Percentiles rank a stretch among this genome's conserved stretches.
phyloP scores from a whole-genome alignment of 306 rosid species.

The Potentilla sterilis region DNA sequence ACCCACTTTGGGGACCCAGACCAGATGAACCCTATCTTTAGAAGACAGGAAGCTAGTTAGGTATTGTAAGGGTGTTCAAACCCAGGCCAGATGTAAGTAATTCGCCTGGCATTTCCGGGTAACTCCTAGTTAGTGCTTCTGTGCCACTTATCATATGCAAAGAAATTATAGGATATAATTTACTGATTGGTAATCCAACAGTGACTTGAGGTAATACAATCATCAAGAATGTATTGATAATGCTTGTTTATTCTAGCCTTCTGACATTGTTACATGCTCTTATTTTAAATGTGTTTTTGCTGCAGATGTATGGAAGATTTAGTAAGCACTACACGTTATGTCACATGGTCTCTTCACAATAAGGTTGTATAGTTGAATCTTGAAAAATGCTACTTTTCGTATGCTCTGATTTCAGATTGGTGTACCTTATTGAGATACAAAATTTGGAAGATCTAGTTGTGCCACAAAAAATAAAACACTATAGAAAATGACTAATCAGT shows the following conservation, averaged over 20 bases:
- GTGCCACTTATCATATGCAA: neutral
- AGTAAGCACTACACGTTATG: conserved; percentile 93
- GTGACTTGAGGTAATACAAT: no score
- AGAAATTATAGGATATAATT: neutral
- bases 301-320: conserved; percentile 95
- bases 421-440: neutral
- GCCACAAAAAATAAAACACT: neutral
- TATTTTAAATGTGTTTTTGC: conserved; percentile 22
- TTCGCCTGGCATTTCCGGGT: neutral
- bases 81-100: neutral
- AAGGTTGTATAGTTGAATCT: conserved; percentile 55
- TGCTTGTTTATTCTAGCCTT: conserved; percentile 2
- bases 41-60: neutral
- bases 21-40: neutral
- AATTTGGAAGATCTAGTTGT: neutral
- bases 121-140: neutral
- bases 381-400: conserved; percentile 15
- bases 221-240: neutral
- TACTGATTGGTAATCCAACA: neutral
- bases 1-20: neutral
- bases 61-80: neutral
- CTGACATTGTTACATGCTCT: conserved; percentile 10
- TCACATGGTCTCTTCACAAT: conserved; percentile 97
- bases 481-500: neutral
- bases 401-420: conserved; percentile 20